These are phyloP conservation scores for Logfia minima DNA, from an alignment of 129 eudicot species.

Conservation along the genomic window DNA sequence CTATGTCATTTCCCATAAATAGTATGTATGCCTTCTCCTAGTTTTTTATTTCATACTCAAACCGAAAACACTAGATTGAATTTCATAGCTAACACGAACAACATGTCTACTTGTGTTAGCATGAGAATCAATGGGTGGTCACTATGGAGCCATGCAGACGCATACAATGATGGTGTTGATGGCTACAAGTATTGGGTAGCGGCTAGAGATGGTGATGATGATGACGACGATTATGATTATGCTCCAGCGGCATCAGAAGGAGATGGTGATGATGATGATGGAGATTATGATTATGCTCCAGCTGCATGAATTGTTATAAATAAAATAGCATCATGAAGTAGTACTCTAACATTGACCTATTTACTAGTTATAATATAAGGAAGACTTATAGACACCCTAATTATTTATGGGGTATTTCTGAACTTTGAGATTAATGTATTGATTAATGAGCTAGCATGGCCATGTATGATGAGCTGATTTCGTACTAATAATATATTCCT, in stretches of 20 bases:
- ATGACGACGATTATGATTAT: constrained; percentile 33
- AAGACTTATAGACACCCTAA: not conserved
- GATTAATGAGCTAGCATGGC: not conserved
- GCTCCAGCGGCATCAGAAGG: constrained; percentile 5
- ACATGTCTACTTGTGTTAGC: constrained; percentile 3
- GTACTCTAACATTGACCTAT: not conserved
- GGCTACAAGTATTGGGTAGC: not conserved
- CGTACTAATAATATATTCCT: not conserved
- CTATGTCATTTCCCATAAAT: not conserved
- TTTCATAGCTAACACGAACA: not conserved
- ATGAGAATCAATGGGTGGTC: not conserved
- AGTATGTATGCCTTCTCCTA: not conserved
- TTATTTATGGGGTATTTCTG: not conserved
- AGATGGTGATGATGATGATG: constrained; percentile 38
- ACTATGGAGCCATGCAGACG: not conserved
- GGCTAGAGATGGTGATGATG: constrained; percentile 28
- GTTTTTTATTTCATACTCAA: constrained; percentile 4
- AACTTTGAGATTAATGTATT: not conserved
- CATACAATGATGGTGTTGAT: not conserved
- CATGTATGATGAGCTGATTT: not conserved
- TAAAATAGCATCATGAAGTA: not conserved
- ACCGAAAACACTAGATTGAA: not conserved
- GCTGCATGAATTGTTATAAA: constrained; percentile 20
- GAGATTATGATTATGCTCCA: constrained; percentile 37
- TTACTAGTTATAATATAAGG: not conserved